Conservation (phyloP, 768 basidiomycete genomes). For the Trametes cubensis region DNA sequence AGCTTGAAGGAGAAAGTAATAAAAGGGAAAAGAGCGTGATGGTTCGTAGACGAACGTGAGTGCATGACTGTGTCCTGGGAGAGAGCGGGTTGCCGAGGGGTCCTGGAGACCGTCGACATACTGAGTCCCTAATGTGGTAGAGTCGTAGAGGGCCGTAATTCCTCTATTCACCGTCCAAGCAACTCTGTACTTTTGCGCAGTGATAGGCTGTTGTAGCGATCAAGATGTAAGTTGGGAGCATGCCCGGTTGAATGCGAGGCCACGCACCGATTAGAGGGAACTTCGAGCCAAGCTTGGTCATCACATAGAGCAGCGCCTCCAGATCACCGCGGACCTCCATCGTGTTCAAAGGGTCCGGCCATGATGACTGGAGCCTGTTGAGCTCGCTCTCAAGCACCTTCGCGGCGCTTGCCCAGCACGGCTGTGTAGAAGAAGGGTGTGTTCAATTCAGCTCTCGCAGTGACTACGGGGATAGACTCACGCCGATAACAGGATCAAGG, state of each 20-base stretch:
- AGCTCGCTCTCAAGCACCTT: slow-evolving; percentile 70
- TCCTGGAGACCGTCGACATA: not conserved
- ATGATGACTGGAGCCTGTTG: slow-evolving; percentile 62
- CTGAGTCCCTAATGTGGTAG: slow-evolving; percentile 8
- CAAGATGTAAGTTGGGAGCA: not conserved
- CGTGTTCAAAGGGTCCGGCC: slow-evolving; percentile 56
- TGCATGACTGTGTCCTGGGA: slow-evolving; percentile 19
- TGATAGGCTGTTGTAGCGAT: slow-evolving; percentile 28
- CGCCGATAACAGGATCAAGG: slow-evolving; percentile 79
- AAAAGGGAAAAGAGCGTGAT: slow-evolving; percentile 24
- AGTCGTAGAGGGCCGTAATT: slow-evolving; percentile 14
- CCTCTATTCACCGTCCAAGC: slow-evolving; percentile 30
- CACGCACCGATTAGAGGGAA: slow-evolving; percentile 59
- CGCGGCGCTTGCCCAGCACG: slow-evolving; percentile 72
- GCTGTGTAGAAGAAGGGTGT: slow-evolving; percentile 40
- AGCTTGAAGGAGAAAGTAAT: slow-evolving; percentile 13
- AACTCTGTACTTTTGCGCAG: slow-evolving; percentile 34
- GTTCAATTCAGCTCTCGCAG: not conserved
- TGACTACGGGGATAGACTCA: slow-evolving; percentile 39
- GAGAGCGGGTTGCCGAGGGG: not conserved
- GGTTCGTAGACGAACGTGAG: slow-evolving; percentile 29
- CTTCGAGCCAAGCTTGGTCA: slow-evolving; percentile 59
- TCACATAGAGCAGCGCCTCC: slow-evolving; percentile 59
- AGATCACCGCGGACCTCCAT: slow-evolving; percentile 66
- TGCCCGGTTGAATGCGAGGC: not conserved